Base-by-base conservation (phyloP, 805 yeast genomes). In the Cyberlindnera samutprakarnensis region DNA sequence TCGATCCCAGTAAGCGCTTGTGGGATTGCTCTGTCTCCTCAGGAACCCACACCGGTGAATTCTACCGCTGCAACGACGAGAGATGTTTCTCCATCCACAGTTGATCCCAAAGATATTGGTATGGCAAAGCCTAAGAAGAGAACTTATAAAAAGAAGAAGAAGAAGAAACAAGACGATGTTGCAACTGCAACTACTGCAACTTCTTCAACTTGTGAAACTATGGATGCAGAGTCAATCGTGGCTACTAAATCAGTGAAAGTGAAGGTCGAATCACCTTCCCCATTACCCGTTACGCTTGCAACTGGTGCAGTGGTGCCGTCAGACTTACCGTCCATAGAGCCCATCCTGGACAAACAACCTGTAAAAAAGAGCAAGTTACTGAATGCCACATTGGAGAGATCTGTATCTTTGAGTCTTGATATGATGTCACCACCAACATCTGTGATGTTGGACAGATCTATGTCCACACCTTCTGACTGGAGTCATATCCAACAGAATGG, bases 71-170 rank as follows among this genome's bases (percentile, higher is more conserved):
- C 23, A 2, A 18, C 21, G 17, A 19, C 29, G 2, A 27, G 47
- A 28, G 36, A 41, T n/a, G 27, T 33, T 13, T 44, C 37, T 15
- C 51, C 37, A n/a, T 42, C 45, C 28, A 46, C 51, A 1, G 41
- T 43, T 14, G 49, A 44, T 32, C 51, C 51, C 9, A 43, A 39
- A 21, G 37, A 43, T 13, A 46, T 46, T 23, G 46, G 44, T 1
- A 39, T 44, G 37, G 32, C 31, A 11, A 35, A 39, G 15, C 44
- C 44, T 3, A 38, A 39, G 18, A 39, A 41, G 23, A 46, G 45
- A 32, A 33, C 46, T 14, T 43, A 37, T 22, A 44, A 46, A 31
- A 44, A 41, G 27, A 46, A 46, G 32, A 46, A 46, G 25, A 36
- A 39, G 8, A 33, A 32, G 15, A 21, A 11, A 14, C 25, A 14